These are phyloP conservation scores for Talaromyces amestolkiae DNA, from an alignment of 2,329 filamentous ascomycete genomes.

Conservation along the genomic window DNA sequence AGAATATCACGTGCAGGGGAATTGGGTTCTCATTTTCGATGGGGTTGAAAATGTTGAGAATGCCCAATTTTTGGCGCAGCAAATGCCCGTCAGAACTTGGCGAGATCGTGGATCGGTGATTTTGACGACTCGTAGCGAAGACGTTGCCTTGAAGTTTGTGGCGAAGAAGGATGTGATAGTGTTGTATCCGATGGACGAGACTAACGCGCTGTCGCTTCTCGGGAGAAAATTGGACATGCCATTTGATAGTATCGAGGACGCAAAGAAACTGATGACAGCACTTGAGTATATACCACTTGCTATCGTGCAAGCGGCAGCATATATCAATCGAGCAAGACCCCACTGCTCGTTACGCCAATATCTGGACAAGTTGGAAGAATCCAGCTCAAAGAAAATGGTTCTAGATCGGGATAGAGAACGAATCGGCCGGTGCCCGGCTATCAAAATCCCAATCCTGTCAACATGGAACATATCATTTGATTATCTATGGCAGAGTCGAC, in stretches of 20 bases:
- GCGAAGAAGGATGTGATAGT: background rate
- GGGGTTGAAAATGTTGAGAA: background rate
- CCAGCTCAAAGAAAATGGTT: background rate
- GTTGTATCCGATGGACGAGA: background rate
- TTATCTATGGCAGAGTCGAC: background rate
- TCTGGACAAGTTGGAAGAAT: background rate
- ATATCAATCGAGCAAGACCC: background rate
- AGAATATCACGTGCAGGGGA: background rate
- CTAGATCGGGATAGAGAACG: background rate
- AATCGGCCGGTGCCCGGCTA: background rate
- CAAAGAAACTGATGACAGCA: background rate
- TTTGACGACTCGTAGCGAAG: background rate
- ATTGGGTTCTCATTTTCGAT: background rate
- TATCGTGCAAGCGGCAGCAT: constrained; percentile 2
- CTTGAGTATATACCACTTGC: background rate
- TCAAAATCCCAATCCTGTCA: background rate
- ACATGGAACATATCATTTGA: background rate
- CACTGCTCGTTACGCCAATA: background rate
- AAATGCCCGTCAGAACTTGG: background rate
- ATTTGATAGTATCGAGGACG: background rate
- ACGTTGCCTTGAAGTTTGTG: background rate
- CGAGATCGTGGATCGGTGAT: background rate
- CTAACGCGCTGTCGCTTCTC: background rate
- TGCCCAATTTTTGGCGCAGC: background rate
- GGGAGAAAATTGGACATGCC: background rate